Evolutionary conservation across 306 rosid genomes (phyloP).

Genomic region (Pyrus betulifolia): DNA sequence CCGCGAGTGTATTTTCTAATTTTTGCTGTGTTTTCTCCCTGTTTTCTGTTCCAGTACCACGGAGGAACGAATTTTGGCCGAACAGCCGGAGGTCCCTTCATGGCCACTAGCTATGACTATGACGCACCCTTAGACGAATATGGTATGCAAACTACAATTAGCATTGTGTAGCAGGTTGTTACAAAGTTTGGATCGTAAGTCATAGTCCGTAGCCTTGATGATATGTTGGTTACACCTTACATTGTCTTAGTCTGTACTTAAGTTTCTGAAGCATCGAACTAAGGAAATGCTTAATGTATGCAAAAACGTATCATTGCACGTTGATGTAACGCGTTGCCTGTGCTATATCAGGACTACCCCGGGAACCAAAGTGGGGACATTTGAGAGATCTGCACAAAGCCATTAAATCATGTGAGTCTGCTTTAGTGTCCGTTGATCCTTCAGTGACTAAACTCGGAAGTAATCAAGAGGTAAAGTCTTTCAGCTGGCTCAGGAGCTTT

Average conservation of each 20-base stretch:
- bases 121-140: conserved; percentile 92
- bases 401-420: conserved; percentile 65
- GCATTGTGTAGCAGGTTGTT: background rate
- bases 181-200: background rate
- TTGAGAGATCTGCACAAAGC: conserved; percentile 77
- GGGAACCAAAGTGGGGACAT: conserved; percentile 96
- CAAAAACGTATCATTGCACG: background rate
- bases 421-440: conserved; percentile 65
- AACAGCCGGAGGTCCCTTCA: conserved; percentile 83
- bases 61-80: conserved; percentile 99
- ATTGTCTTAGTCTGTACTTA: no score
- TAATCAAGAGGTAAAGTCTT: conserved; percentile 51
- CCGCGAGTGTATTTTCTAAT: background rate
- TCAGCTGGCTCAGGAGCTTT: background rate
- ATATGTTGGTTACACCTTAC: no score
- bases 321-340: conserved; percentile 7
- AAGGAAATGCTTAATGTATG: background rate
- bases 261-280: no score
- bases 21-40: background rate
- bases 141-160: conserved; percentile 40
- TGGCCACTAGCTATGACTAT: conserved; percentile 86
- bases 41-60: conserved; percentile 53
- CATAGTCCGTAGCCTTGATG: background rate
- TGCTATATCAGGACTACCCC: conserved; percentile 47
- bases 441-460: conserved; percentile 55